Base-by-base conservation (phyloP, 179 eudicot genomes). In the Carnegiea gigantea region DNA sequence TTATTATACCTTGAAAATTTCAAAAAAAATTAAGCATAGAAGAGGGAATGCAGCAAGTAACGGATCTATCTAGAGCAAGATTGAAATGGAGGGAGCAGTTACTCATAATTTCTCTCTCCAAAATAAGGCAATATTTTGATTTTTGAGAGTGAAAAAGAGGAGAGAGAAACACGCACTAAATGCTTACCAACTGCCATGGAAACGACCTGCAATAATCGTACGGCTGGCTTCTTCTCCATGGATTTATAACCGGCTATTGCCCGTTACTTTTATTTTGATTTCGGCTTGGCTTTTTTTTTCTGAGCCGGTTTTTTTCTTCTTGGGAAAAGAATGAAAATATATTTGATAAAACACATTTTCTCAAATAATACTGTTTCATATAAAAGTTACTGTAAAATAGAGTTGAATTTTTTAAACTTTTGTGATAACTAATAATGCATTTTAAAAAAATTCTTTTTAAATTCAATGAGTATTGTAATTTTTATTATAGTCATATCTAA, bases 101-200 rank as follows among this genome's bases (percentile, higher is more conserved):
- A 75, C 62, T 62, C 11, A 6, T 9, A 73, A 12, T 64, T 81
- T 81, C 64, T 80, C 73, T 81, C 65, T 62, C 65, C 75, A 17
- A 46, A 18, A 20, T 12, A 2, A n/a, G 15, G 23, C 12, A 65
- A 21, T 13, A 24, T 36, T 71, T 51, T 72, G 72, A 71, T 40
- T 40, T 40, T 40, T 40, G 8, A 40, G 44, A 5, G 70, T 65
- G 76, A 30, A 78, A 30, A 46, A 23, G 76, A 51, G 44, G 79
- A 70, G 81, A 72, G 78, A 64, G 70, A 49, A 65, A 80, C 94
- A 91, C 74, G 87, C 89, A 90, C 65, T 91, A 93, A 93, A 93
- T 91, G 95, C 95, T 85, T 85, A 87, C 90, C 95, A 92, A 92
- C 97, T 90, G 91, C 95, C 90, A 87, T 82, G 88, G 86, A 84